Percentiles rank a stretch among this genome's conserved stretches.
phyloP scores from a whole-genome alignment of 768 basidiomycete species.

The Lactarius hatsudake region DNA sequence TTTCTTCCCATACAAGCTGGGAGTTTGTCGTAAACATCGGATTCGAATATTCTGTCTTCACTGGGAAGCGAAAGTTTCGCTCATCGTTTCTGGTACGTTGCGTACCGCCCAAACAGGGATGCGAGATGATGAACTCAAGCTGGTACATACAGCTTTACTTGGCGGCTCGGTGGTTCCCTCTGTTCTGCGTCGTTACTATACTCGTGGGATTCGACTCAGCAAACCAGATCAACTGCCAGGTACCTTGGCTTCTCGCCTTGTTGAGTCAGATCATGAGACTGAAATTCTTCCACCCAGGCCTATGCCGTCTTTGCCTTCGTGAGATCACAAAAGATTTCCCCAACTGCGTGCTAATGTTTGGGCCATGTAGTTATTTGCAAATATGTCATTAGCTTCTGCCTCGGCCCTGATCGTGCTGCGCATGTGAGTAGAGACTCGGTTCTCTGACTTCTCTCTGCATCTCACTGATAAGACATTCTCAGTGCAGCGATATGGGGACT shows the following conservation, averaged over 20 bases:
- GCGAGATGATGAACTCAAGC: background rate
- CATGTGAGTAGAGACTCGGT: slow-evolving; percentile 12
- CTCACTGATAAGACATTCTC: background rate
- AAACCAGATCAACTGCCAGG: background rate
- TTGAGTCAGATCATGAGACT: background rate
- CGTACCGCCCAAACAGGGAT: background rate
- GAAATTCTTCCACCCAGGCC: background rate
- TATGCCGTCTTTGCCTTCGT: background rate
- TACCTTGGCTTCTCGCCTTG: background rate
- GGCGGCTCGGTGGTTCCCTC: background rate
- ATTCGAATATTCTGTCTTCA: background rate
- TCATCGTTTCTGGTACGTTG: background rate
- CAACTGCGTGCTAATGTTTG: background rate
- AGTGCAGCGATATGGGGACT: slow-evolving; percentile 12
- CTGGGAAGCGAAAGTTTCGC: background rate
- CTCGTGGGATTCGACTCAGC: background rate
- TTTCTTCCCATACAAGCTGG: background rate
- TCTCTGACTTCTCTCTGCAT: background rate
- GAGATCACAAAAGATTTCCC: background rate
- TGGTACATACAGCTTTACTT: background rate
- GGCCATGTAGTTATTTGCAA: background rate
- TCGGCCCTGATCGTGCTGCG: slow-evolving; percentile 17
- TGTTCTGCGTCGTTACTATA: background rate
- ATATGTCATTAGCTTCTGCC: slow-evolving; percentile 4
- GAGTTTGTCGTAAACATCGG: background rate